Evolutionary conservation across 306 rosid species (phyloP), one percentile per base, ranked within the genome.

Genomic region (Betula pendula): DNA sequence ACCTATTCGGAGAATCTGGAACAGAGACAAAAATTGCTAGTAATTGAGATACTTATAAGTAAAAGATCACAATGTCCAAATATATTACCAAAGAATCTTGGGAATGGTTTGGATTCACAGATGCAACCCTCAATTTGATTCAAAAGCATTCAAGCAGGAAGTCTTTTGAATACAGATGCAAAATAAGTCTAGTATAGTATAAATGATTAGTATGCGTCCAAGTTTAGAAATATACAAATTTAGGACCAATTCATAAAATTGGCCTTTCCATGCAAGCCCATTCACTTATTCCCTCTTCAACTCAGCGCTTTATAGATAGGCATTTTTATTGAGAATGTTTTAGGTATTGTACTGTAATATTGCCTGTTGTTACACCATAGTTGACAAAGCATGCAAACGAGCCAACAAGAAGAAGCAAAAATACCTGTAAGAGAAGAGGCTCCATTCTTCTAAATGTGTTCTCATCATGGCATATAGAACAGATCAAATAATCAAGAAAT

Each of bases 361-460:
- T 44, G 22, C 44, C 65, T 55, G 60, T 13, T 60, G 3, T 63
- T 19, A 51, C 27, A n/a, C 48, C 72, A 8, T 4, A 22, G 52
- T 70, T 48, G 51, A 75, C 53, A 62, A 16, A 51, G 63, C 47
- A 25, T 9, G 53, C 48, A 48, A 60, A 71, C 24, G 50, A 40
- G 53, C 16, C 19, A 43, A 48, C 35, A 17, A 77, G 58, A 86
- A 73, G 74, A 22, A 68, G 38, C 38, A 70, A 55, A 63, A 10
- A 73, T 68, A 90, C 97, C 96, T 93, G 98, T 81, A 93, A 79
- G 70, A 93, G 96, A 76, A 93, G 94, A 31, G 96, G 98, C 68
- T 93, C 98, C 90, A 93, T 85, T 70, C 85, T 76, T 63, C 80
- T 70, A 56, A 80, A 88, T 71, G 87, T 84, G 75, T 89, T 89